A percentile compares a stretch with the other conserved stretches of the same genome.
Conservation (phyloP, 2,329 filamentous ascomycete genomes). For the Cryphonectria japonica region DNA sequence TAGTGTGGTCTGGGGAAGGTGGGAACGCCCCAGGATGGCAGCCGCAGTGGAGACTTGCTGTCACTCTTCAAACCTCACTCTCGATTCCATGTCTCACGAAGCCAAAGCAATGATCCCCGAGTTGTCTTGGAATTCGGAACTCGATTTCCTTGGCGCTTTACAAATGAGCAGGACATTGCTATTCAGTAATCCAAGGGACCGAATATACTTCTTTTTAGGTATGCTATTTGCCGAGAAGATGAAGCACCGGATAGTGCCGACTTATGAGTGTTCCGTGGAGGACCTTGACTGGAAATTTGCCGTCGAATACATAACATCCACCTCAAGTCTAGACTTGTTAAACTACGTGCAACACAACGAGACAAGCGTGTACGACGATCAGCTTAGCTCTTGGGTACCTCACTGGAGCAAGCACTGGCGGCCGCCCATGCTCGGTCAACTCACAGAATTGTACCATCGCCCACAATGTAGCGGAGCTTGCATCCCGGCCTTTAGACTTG, state of each 20-base stretch:
- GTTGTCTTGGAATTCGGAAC: fast-evolving
- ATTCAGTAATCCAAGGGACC: not conserved
- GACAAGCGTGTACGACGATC: not conserved
- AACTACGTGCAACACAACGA: not conserved
- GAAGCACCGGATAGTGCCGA: not conserved
- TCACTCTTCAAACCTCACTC: not conserved
- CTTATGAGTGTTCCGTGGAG: not conserved
- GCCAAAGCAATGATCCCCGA: fast-evolving
- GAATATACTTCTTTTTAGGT: not conserved
- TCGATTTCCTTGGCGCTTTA: not conserved
- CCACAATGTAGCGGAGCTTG: not conserved
- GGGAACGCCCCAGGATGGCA: not conserved
- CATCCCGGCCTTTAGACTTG: not conserved
- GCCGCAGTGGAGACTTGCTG: not conserved
- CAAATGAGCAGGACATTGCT: fast-evolving
- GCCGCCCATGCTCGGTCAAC: fast-evolving
- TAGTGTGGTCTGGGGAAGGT: not conserved
- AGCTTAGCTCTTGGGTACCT: not conserved
- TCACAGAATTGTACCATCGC: not conserved
- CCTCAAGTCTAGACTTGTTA: not conserved
- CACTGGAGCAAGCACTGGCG: not conserved
- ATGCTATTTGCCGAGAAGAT: not conserved
- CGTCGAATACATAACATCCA: not conserved
- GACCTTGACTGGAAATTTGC: not conserved
- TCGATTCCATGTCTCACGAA: not conserved